phyloP scores from a whole-genome alignment of 2,329 filamentous ascomycete species.

The Chaetothyriales sp. region DNA sequence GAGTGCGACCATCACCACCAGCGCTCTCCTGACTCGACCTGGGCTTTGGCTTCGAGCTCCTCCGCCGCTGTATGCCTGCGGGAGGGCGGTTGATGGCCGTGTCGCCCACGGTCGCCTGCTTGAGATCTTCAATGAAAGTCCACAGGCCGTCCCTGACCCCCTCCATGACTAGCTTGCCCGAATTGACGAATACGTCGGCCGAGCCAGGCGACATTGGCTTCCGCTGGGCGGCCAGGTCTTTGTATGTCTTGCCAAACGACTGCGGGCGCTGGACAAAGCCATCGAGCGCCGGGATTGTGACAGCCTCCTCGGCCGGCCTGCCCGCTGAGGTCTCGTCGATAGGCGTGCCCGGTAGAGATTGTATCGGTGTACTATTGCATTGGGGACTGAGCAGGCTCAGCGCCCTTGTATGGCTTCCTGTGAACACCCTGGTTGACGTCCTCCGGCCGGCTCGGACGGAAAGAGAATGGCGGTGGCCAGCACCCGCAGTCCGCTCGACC shows the following conservation, averaged over 20 bases:
- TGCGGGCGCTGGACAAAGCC: conserved; percentile 9
- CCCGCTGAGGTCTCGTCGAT: neutral
- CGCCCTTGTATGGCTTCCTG: conserved; percentile 47
- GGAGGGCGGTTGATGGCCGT: conserved; percentile 51
- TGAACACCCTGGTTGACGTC: conserved; percentile 48
- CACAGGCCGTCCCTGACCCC: conserved; percentile 81
- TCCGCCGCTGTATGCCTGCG: conserved; percentile 19
- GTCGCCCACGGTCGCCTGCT: conserved; percentile 90
- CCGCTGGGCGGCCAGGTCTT: conserved; percentile 25
- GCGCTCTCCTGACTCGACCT: conserved; percentile 1
- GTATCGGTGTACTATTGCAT: neutral
- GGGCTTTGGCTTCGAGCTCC: conserved; percentile 6
- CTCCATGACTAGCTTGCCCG: conserved; percentile 63
- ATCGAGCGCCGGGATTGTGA: conserved; percentile 9
- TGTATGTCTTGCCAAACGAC: conserved; percentile 18
- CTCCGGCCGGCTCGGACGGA: conserved; percentile 8
- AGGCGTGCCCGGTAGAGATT: neutral
- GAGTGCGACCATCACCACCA: neutral
- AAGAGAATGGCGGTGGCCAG: neutral
- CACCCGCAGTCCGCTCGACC: conserved; percentile 5
- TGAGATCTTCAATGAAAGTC: conserved; percentile 89
- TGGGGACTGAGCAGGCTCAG: conserved; percentile 56
- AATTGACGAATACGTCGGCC: conserved; percentile 39
- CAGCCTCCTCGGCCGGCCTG: neutral
- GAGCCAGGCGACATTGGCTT: conserved; percentile 30